Percentiles rank a stretch among this genome's conserved stretches.
Conservation (phyloP, 805 yeast genomes). For the Hanseniaspora osmophila region DNA sequence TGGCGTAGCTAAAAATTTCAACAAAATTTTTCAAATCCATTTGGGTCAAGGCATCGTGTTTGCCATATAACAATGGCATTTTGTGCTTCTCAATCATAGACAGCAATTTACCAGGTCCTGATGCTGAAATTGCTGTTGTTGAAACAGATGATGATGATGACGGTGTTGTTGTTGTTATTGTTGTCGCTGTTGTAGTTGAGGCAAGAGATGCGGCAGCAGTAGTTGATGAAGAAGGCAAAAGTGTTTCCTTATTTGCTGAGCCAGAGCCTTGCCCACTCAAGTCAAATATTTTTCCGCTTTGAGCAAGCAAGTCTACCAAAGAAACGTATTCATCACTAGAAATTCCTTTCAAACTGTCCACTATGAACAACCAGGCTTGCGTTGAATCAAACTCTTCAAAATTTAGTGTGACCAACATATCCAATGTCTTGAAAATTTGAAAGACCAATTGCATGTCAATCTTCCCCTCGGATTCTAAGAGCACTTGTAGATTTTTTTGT, state of each 20-base stretch:
- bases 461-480: constrained; percentile 19
- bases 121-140: not conserved
- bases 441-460: constrained; percentile 29
- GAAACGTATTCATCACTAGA: constrained; percentile 25
- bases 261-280: no score
- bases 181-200: constrained; percentile 6
- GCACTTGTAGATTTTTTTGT: constrained; percentile 24
- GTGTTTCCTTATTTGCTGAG: no score
- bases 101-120: not conserved
- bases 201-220: constrained; percentile 19
- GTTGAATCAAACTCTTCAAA: constrained; percentile 62
- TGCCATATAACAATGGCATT: constrained; percentile 20
- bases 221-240: no score
- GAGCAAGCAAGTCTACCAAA: constrained; percentile 34
- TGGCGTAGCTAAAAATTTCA: constrained; percentile 17
- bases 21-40: constrained; percentile 17
- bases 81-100: constrained; percentile 10
- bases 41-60: constrained; percentile 12
- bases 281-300: constrained; percentile 21
- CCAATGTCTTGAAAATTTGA: constrained; percentile 65
- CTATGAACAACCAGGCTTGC: constrained; percentile 75
- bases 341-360: constrained; percentile 49
- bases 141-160: not conserved
- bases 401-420: constrained; percentile 50
- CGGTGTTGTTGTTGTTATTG: not conserved